These are phyloP conservation scores for Litchi chinensis DNA, from an alignment of 345 rosid species.

Conservation along the genomic window DNA sequence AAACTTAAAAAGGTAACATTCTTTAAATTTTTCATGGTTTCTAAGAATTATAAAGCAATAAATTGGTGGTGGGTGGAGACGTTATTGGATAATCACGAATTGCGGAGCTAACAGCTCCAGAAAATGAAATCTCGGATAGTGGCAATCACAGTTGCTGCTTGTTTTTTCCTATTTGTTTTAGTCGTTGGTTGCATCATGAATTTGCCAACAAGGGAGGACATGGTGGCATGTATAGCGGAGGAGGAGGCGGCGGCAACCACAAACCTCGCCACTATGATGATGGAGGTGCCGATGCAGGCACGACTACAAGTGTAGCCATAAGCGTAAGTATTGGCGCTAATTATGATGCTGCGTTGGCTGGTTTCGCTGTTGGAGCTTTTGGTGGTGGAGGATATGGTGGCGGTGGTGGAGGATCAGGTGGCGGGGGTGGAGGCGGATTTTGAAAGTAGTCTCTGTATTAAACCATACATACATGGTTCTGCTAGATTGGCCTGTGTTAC, in stretches of 20 bases:
- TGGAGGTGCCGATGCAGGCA: background rate
- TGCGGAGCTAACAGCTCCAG: background rate
- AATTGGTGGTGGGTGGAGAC: background rate
- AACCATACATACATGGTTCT: too few species aligned
- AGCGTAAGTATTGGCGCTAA: background rate
- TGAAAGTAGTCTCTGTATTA: too few species aligned
- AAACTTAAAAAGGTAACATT: background rate
- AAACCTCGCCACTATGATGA: background rate
- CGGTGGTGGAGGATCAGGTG: background rate
- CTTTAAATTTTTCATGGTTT: too few species aligned
- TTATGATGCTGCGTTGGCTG: background rate
- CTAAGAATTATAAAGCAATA: conserved; percentile 6
- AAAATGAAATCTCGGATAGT: conserved; percentile 17
- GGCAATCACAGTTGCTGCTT: conserved; percentile 1
- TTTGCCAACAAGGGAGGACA: background rate
- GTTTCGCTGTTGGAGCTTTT: background rate
- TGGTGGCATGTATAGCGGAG: background rate
- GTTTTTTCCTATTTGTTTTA: background rate
- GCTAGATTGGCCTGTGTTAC: too few species aligned
- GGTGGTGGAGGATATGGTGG: conserved; percentile 4
- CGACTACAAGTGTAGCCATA: background rate
- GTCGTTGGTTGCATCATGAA: background rate
- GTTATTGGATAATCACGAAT: background rate
- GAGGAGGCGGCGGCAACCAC: background rate
- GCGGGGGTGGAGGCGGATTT: background rate